Percentiles rank a stretch among this genome's conserved stretches.
phyloP scores from a whole-genome alignment of 1,284 basidiomycete species.

The Sporisorium exsertum region DNA sequence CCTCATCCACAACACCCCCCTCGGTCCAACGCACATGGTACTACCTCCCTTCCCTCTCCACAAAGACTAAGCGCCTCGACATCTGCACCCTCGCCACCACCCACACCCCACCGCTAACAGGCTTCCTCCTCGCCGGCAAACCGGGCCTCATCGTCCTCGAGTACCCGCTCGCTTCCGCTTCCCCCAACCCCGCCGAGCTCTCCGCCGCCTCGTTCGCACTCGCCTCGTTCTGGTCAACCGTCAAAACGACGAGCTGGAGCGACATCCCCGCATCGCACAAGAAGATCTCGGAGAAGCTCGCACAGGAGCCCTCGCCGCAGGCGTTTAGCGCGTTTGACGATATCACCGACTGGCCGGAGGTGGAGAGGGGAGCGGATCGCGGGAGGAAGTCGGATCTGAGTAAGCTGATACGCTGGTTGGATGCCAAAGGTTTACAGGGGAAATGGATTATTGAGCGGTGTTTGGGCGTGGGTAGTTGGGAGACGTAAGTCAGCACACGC shows the following conservation, averaged over 20 bases:
- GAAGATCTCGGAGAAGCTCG: slow-evolving; percentile 54
- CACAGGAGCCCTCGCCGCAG: not conserved
- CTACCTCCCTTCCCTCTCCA: slow-evolving; percentile 55
- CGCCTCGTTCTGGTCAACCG: slow-evolving; percentile 50
- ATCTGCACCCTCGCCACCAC: slow-evolving; percentile 42
- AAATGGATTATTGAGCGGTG: slow-evolving; percentile 22
- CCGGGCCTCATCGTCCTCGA: slow-evolving; percentile 59
- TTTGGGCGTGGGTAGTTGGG: slow-evolving; percentile 40
- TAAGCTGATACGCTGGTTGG: slow-evolving; percentile 39
- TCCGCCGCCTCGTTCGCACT: slow-evolving; percentile 12
- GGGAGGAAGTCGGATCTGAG: slow-evolving; percentile 46
- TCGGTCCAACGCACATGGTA: slow-evolving; percentile 51
- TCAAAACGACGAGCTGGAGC: slow-evolving; percentile 47
- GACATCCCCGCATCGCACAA: slow-evolving; percentile 58
- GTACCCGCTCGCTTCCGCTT: slow-evolving; percentile 35
- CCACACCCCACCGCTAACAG: slow-evolving; percentile 35
- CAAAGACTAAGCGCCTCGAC: slow-evolving; percentile 48
- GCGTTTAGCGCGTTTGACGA: slow-evolving; percentile 41
- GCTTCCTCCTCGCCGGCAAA: slow-evolving; percentile 61
- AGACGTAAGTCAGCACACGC: slow-evolving; percentile 4
- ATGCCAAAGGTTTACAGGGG: slow-evolving; percentile 24
- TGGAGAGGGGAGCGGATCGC: slow-evolving; percentile 25
- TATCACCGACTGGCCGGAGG: slow-evolving; percentile 46
- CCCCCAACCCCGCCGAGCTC: slow-evolving; percentile 5
- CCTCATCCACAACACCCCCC: not conserved